phyloP scores from a whole-genome alignment of 768 basidiomycete species.

The Suillus subaureus region DNA sequence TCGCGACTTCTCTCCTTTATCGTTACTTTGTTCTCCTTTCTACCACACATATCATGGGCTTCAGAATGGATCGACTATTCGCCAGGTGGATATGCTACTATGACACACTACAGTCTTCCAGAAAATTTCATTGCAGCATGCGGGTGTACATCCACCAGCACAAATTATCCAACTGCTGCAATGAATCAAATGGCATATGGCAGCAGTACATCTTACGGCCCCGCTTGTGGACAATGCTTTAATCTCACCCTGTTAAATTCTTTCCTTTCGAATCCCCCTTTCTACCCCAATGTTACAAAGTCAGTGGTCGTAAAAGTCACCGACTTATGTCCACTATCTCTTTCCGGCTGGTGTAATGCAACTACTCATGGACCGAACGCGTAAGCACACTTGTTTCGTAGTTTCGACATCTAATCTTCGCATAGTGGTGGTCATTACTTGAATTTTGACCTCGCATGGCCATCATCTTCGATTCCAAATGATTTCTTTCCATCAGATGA shows the following conservation, averaged over 20 bases:
- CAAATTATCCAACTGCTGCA: constrained; percentile 76
- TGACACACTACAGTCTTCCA: constrained; percentile 73
- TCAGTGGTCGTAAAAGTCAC: constrained; percentile 77
- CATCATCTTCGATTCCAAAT: constrained; percentile 66
- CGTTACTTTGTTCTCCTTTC: constrained; percentile 24
- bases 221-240: constrained; percentile 79
- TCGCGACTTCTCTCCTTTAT: constrained; percentile 25
- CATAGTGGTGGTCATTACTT: constrained; percentile 66
- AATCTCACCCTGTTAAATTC: constrained; percentile 74
- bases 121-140: constrained; percentile 60
- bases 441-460: constrained; percentile 85
- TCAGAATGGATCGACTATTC: constrained; percentile 68
- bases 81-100: constrained; percentile 62
- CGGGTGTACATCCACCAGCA: constrained; percentile 71
- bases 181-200: constrained; percentile 81
- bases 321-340: constrained; percentile 72
- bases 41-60: constrained; percentile 23
- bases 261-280: constrained; percentile 66
- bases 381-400: constrained; percentile 42
- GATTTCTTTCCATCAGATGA: constrained; percentile 77
- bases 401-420: constrained; percentile 7
- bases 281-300: constrained; percentile 60
- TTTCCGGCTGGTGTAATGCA: constrained; percentile 71
- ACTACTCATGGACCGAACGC: constrained; percentile 61
- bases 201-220: constrained; percentile 70